Conservation (phyloP, 2,329 filamentous ascomycete species). For the Trichoderma breve region DNA sequence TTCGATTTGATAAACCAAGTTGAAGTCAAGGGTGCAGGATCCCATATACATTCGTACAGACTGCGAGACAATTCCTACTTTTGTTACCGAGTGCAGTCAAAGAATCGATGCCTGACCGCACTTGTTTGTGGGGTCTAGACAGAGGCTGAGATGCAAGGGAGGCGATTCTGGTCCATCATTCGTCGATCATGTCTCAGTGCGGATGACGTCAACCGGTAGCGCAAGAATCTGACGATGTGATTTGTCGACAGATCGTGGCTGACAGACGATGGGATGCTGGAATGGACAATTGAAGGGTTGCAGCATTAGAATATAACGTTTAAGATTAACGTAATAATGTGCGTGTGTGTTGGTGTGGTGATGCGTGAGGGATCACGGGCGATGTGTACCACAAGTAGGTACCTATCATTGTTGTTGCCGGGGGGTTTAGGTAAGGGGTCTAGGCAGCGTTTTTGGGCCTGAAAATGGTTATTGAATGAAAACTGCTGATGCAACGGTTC, state of each 20-base stretch:
- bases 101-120: neutral
- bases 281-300: neutral
- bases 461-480: too few relatives aligned
- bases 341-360: neutral
- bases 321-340: neutral
- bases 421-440: too few relatives aligned
- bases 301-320: neutral
- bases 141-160: conserved; percentile 2
- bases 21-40: neutral
- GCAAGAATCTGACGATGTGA: neutral
- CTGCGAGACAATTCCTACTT: neutral
- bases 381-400: too few relatives aligned
- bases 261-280: neutral
- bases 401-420: too few relatives aligned
- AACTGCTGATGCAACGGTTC: too few relatives aligned
- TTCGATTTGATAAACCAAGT: neutral
- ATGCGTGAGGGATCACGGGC: neutral
- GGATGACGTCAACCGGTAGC: conserved; percentile 9
- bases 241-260: conserved; percentile 2
- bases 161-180: neutral
- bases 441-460: too few relatives aligned
- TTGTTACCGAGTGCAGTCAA: neutral
- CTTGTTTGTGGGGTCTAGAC: neutral
- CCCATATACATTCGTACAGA: neutral
- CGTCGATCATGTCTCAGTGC: neutral